A percentile compares a stretch with the other conserved stretches of the same genome.
Evolutionary conservation across 2,329 filamentous ascomycete genomes (phyloP).

Genomic region (Aspergillus sp.): DNA sequence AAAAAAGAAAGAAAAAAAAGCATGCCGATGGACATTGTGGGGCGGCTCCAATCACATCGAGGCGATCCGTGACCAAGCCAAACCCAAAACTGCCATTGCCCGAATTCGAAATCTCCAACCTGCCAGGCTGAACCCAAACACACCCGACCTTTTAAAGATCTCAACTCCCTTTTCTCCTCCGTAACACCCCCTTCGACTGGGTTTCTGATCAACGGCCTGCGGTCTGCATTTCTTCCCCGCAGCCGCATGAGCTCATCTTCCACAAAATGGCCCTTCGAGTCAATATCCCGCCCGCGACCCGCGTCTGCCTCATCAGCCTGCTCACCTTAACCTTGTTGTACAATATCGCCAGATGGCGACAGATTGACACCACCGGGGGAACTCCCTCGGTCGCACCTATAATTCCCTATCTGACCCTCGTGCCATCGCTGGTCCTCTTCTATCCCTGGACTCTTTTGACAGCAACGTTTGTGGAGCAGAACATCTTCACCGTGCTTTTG

Average conservation of each 20-base stretch:
- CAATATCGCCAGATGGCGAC: conserved; percentile 63
- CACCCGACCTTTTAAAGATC: background rate
- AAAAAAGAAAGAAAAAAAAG: background rate
- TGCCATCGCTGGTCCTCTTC: conserved; percentile 77
- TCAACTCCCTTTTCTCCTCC: conserved; percentile 6
- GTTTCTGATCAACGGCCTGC: conserved; percentile 19
- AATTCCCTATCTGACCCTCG: conserved; percentile 82
- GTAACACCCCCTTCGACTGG: conserved; percentile 8
- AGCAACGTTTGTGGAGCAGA: conserved; percentile 86
- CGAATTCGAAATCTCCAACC: background rate
- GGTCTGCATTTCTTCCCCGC: conserved; percentile 17
- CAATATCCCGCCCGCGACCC: conserved; percentile 89
- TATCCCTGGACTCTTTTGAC: conserved; percentile 94
- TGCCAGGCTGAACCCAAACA: background rate
- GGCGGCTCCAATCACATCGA: conserved; percentile 12
- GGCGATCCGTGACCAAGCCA: conserved; percentile 7
- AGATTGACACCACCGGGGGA: conserved; percentile 64
- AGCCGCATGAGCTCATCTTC: conserved; percentile 19
- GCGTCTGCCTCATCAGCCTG: conserved; percentile 73
- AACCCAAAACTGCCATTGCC: background rate
- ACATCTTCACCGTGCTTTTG: conserved; percentile 79
- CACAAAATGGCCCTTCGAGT: conserved; percentile 73
- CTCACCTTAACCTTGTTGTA: conserved; percentile 73
- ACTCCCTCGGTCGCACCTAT: conserved; percentile 53
- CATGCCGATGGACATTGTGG: background rate